Evolutionary conservation across 139 green algal species (phyloP), one percentile per base, ranked within the genome.

Genomic region (Ettlia oleoabundans): DNA sequence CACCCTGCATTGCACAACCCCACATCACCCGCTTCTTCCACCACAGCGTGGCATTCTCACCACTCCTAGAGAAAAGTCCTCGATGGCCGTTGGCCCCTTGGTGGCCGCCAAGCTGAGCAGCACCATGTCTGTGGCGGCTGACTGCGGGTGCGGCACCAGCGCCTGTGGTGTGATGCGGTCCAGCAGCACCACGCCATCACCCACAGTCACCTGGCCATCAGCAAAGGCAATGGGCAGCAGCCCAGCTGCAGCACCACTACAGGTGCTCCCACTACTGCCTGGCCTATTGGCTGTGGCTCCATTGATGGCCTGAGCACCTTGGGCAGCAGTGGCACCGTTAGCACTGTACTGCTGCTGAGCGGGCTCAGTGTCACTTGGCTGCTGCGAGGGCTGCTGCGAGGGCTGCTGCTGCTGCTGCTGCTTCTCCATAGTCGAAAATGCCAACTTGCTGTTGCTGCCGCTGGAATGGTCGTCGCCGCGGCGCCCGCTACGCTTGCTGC

Each of bases 31-130:
- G 55, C 55, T 9, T 15, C 55, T 32, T 5, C 5, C 18, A n/a
- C 55, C 9, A 5, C 55, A 28, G 55, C 55, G 28, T n/a, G 30
- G 55, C 26, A 41, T 22, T n/a, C 78, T 64, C 66, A 90, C 86
- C 80, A 63, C 67, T 40, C 87, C 89, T 33, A 92, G 61, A 3
- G 63, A n/a, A 10, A 86, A 82, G 51, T 92, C 86, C 28, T 84
- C 61, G 40, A 86, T 70, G 61, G n/a, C 47, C 22, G 76, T 84
- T 40, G 80, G 47, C 0, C 88, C 89, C 19, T 65, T 43, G 6
- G 53, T 33, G 5, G 55, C 67, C 22, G 69, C 30, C 30, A 91
- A 37, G 63, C 87, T 81, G 65, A 94, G 90, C 71, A 93, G 71
- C 52, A 92, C 67, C n/a, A 78, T 47, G 63, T 81, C 52, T 7